Evolutionary conservation across 495 filamentous ascomycete species (phyloP).

Genomic region (Penicillium alfredii): DNA sequence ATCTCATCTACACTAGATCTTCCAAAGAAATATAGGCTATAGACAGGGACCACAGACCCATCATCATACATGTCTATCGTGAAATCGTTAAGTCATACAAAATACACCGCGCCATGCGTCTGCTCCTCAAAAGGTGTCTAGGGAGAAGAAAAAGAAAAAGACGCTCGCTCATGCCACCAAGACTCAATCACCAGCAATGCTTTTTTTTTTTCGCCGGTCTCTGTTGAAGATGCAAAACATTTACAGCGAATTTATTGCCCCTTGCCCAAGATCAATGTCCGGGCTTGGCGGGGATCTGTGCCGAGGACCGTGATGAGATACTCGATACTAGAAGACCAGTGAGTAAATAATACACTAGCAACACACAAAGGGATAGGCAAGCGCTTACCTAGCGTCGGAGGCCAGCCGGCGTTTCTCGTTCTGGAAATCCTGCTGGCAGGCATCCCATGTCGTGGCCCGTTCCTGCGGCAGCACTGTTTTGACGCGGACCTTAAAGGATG

Average conservation of each 20-base stretch:
- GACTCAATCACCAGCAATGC: no score
- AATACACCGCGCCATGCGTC: constrained; percentile 13
- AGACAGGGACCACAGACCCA: no score
- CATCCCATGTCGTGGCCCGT: constrained; percentile 59
- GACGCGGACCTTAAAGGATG: constrained; percentile 68
- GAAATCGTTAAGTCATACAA: constrained; percentile 41
- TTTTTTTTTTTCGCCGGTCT: no score
- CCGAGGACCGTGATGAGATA: constrained; percentile 50
- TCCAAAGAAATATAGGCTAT: no score
- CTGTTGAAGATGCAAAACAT: constrained; percentile 1
- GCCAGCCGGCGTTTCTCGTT: constrained; percentile 57
- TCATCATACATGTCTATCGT: constrained; percentile 46
- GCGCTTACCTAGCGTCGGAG: constrained; percentile 55
- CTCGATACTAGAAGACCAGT: constrained; percentile 34
- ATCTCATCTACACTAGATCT: no score
- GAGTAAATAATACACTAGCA: constrained; percentile 1
- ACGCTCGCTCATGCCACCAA: constrained; percentile 5
- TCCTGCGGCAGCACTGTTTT: constrained; percentile 69
- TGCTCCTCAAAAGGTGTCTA: constrained; percentile 1
- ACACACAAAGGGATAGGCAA: neutral
- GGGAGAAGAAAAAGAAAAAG: constrained; percentile 8
- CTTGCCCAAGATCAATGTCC: constrained; percentile 31
- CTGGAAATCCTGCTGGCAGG: constrained; percentile 66
- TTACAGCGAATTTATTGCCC: constrained; percentile 13
- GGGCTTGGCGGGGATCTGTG: constrained; percentile 42